These are phyloP conservation scores for Panaeolus papilionaceus DNA, from an alignment of 768 basidiomycete genomes.

Conservation along the genomic window DNA sequence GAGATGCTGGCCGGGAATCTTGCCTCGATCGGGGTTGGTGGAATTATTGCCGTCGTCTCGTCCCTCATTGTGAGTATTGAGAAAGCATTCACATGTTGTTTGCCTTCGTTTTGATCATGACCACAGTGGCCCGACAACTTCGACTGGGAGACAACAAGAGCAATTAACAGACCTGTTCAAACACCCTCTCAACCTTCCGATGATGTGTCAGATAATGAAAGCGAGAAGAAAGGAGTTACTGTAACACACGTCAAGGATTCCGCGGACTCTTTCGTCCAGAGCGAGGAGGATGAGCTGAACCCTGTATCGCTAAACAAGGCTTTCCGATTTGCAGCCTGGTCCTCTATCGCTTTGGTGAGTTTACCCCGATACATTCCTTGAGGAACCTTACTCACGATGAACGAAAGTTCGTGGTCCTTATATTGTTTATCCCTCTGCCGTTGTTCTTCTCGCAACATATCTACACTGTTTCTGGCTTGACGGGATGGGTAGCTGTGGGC, in stretches of 20 bases:
- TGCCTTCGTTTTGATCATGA: constrained; percentile 7
- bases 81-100: neutral
- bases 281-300: constrained; percentile 63
- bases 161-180: constrained; percentile 63
- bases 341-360: constrained; percentile 70
- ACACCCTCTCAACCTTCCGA: constrained; percentile 25
- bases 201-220: constrained; percentile 40
- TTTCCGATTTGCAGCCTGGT: constrained; percentile 81
- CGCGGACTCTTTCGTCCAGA: constrained; percentile 41
- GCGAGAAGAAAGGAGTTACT: constrained; percentile 43
- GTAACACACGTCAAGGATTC: constrained; percentile 32
- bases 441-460: constrained; percentile 84
- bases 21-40: constrained; percentile 83
- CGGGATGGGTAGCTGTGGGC: constrained; percentile 82
- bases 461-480: constrained; percentile 66
- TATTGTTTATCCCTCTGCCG: constrained; percentile 83
- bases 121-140: constrained; percentile 80
- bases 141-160: constrained; percentile 80
- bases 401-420: constrained; percentile 60
- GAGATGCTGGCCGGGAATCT: constrained; percentile 91
- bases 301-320: constrained; percentile 71
- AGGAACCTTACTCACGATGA: neutral
- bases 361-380: neutral
- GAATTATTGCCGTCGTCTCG: constrained; percentile 68
- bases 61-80: constrained; percentile 64